A percentile compares a stretch with the other conserved stretches of the same genome.
phyloP scores from a whole-genome alignment of 371 early-diverging fungal species.

The Circinella minor region DNA sequence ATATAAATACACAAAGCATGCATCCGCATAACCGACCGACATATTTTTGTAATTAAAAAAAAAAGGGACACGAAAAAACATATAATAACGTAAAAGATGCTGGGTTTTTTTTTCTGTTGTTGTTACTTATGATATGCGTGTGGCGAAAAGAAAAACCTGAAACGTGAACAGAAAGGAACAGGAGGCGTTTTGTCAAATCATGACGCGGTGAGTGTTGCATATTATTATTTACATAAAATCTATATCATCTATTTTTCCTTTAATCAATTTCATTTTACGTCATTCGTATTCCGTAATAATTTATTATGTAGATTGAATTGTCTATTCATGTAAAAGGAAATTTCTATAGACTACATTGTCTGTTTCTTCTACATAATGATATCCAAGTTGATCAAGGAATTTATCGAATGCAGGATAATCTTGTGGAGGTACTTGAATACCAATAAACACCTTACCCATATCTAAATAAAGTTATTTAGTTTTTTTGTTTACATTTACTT shows the following conservation, averaged over 20 bases:
- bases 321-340: conserved; percentile 53
- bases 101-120: neutral
- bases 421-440: conserved; percentile 87
- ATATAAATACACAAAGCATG: no score
- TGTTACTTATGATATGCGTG: neutral
- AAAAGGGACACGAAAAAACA: no score
- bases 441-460: conserved; percentile 90
- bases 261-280: neutral
- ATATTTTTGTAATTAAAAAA: no score
- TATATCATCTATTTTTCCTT: neutral
- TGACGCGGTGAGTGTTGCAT: no score
- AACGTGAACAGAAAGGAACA: neutral
- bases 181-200: neutral
- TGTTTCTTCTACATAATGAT: conserved; percentile 90
- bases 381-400: conserved; percentile 77
- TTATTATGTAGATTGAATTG: neutral
- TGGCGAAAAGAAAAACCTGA: neutral
- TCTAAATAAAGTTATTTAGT: conserved; percentile 49
- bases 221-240: no score
- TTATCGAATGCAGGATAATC: conserved; percentile 63
- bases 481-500: neutral
- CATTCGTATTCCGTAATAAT: no score
- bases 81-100: no score
- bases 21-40: no score
- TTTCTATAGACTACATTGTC: conserved; percentile 84